Base-by-base conservation (phyloP, 139 green algal genomes). In the Prasinococcaceae sp. region DNA sequence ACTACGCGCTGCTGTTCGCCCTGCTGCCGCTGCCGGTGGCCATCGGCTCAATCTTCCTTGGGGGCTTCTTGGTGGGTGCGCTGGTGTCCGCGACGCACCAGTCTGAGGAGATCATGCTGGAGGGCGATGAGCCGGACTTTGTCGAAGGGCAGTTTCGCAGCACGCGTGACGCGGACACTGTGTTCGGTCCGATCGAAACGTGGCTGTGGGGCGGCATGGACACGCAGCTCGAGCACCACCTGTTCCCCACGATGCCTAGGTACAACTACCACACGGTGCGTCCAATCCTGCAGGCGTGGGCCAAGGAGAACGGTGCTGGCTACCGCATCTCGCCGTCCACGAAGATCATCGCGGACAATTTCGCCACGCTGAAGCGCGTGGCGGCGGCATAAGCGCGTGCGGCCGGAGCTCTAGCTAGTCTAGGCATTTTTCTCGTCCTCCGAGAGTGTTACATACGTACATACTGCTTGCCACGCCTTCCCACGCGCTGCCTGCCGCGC, bases 201-300 rank as follows among this genome's bases (percentile, higher is more conserved):
- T 66, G 49, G 47, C 32, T 66, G 6, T 66, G 58, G 58, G 58
- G 58, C 36, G 58, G 58, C 17, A 66, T 58, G 58, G 58, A 66
- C 49, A 66, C 58, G 38, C 58, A 66, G 46, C 38, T 66, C 17
- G 49, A 59, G 40, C 58, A 66, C 32, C 58, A 66, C 30, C 49
- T 66, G 20, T 59, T 66, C 36, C 58, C 58, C 3, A 55, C 58
- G 6, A 59, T 66, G 49, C 58, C 58, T 22, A 27, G 58, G n/a
- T 66, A 66, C 39, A 53, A 60, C 23, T 64, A 64, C 37, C 58
- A 66, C 58, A 54, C 54, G 49, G 14, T 66, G 24, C 48, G 58
- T n/a, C 58, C 58, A 14, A 14, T 66, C 10, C 28, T 66, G 10
- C 53, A 60, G 40, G 30, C 23, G 24, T 66, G 49, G 47, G 58